phyloP scores from a whole-genome alignment of 148 eudicot species.

The Camellia lanceoleosa region DNA sequence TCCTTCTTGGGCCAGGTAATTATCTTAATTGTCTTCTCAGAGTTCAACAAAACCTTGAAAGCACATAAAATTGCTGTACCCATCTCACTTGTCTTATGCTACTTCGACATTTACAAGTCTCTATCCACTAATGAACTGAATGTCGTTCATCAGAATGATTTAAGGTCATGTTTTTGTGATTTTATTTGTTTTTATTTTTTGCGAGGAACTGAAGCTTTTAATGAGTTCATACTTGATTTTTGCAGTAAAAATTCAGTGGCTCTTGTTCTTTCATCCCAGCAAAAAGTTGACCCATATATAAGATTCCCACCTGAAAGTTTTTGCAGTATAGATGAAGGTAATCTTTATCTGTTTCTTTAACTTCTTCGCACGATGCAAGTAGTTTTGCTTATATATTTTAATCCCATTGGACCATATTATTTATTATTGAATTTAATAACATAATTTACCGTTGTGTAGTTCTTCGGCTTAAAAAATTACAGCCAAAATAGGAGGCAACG shows the following conservation, averaged over 20 bases:
- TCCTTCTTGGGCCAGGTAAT: slow-evolving; percentile 98
- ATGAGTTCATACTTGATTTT: slow-evolving; percentile 18
- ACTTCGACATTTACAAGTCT: not conserved
- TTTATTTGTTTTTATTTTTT: not conserved
- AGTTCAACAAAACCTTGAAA: not conserved
- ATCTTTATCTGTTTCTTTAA: not conserved
- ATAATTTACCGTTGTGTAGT: slow-evolving; percentile 35
- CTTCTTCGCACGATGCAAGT: not conserved
- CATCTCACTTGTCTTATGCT: not conserved
- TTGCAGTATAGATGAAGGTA: slow-evolving; percentile 82
- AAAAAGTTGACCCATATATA: slow-evolving; percentile 49
- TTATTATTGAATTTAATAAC: slow-evolving; percentile 10
- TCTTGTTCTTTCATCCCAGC: slow-evolving; percentile 47
- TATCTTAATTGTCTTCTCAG: slow-evolving; percentile 5
- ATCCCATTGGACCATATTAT: not conserved
- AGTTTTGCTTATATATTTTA: not conserved
- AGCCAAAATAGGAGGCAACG: slow-evolving; percentile 21
- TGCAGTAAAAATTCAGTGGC: slow-evolving; percentile 71
- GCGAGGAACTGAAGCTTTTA: not conserved
- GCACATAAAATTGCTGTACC: not conserved
- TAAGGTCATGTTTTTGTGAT: not conserved
- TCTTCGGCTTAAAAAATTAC: slow-evolving; percentile 58
- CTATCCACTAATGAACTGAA: not conserved
- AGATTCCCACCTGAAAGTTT: slow-evolving; percentile 70
- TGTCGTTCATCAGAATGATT: not conserved